Conservation (phyloP, 306 rosid genomes). For the Fragaria vesca region DNA sequence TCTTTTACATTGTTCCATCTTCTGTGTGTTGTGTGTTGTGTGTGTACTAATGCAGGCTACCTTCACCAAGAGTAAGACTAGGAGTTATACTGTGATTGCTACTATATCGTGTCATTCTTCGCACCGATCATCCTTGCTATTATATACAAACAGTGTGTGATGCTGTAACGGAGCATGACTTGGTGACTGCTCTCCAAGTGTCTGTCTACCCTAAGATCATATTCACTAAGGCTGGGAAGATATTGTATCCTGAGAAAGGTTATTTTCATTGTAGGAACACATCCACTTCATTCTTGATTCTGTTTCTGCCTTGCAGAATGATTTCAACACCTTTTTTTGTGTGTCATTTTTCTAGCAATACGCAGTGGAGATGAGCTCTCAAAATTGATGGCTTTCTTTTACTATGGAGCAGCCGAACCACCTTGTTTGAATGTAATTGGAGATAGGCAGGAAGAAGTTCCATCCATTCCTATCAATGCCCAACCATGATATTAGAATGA, state of each 20-base stretch:
- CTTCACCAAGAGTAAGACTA: conserved; percentile 88
- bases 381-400: conserved; percentile 86
- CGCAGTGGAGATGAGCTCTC: conserved; percentile 81
- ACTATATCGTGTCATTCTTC: neutral
- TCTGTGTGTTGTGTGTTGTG: no score
- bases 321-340: conserved; percentile 15
- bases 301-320: neutral
- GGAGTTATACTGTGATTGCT: conserved; percentile 15
- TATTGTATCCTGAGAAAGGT: conserved; percentile 83
- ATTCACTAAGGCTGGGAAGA: conserved; percentile 85
- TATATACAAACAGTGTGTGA: conserved; percentile 60
- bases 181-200: conserved; percentile 69
- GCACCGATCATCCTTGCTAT: conserved; percentile 5
- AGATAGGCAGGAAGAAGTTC: conserved; percentile 56
- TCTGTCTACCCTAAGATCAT: conserved; percentile 78
- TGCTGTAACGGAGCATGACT: conserved; percentile 74
- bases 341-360: conserved; percentile 44
- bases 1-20: no score
- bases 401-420: conserved; percentile 80
- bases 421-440: conserved; percentile 44
- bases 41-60: conserved; percentile 49
- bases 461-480: conserved; percentile 43
- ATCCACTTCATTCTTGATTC: conserved; percentile 3
- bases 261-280: neutral
- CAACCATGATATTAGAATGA: conserved; percentile 11